Evolutionary conservation across 768 basidiomycete genomes (phyloP).

Genomic region (Termitomyces sp.): DNA sequence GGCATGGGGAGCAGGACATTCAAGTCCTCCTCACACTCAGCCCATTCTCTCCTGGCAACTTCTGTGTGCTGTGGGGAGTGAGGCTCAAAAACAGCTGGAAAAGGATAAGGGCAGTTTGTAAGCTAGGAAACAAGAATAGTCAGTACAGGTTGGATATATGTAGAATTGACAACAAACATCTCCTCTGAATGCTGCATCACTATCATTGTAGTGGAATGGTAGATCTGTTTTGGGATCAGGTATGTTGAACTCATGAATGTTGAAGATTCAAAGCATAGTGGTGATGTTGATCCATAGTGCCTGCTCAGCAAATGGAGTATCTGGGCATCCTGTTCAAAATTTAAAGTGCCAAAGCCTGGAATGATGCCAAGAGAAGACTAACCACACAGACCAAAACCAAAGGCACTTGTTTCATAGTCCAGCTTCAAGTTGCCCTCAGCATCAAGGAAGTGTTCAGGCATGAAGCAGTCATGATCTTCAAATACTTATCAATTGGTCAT

Average conservation of each 20-base stretch:
- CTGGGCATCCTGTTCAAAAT: not conserved
- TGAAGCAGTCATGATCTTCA: not conserved
- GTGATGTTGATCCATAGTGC: no score
- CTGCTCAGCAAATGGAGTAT: not conserved
- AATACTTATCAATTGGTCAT: not conserved
- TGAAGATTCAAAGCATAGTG: no score
- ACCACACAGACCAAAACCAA: no score
- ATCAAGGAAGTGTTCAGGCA: not conserved
- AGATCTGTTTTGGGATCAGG: not conserved
- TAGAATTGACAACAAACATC: not conserved
- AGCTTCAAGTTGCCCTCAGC: no score
- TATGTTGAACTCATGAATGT: not conserved
- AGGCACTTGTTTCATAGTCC: no score
- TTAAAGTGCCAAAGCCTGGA: not conserved
- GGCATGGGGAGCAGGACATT: no score
- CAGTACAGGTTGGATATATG: not conserved
- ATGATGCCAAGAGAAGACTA: not conserved
- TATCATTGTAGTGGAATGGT: not conserved
- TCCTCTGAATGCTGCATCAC: no score
- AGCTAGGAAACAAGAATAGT: not conserved
- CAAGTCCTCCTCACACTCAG: no score
- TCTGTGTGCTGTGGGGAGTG: no score
- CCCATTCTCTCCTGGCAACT: no score
- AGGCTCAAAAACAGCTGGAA: no score
- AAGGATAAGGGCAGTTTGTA: not conserved